Evolutionary conservation across 805 yeast species (phyloP), one percentile per base, ranked within the genome.

Genomic region (Starmera quercuum): DNA sequence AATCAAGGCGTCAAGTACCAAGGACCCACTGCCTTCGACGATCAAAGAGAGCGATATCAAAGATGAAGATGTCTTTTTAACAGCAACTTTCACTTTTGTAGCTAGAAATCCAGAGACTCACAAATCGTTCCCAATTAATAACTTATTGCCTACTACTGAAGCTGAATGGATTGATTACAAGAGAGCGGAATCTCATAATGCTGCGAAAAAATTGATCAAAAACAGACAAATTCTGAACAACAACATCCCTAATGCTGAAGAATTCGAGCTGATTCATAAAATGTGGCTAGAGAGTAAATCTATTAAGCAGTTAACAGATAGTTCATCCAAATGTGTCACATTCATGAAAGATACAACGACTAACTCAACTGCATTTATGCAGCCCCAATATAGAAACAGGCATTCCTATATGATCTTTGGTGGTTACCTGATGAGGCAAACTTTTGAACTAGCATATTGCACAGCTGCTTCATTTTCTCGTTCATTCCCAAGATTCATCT

Each of bases 361-460:
- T 34, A 64, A 72, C 33, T 82, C 95, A 9, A 84, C 95, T 6
- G 71, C 80, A 49, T 78, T 87, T 59, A 90, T 88, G 90, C 97
- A 88, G 60, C 97, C 97, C 2, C 97, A 88, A 63, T 88, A 87
- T 63, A 75, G 97, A 61, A 88, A 88, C 64, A 75, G 95, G 55
- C 95, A 88, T 55, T 83, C 94, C 4, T 85, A 82, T 60, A 86
- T 87, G 85, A 84, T 88, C 30, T 88, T 88, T 58, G 97, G 97
- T 47, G 97, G 97, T 20, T 88, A 88, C 51, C 64, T 88, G 51
- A 72, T 88, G 66, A 76, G 96, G 58, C 95, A 87, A 60, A 77
- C 95, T 3, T 88, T 88, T 55, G 97, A 88, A 56, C 72, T 88
- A 49, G 97, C 95, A 1, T 88, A 87, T 54, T 86, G 95, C 59